Conservation (phyloP, 352 stramenopile species). For the Chrysophaeum taylorii region DNA sequence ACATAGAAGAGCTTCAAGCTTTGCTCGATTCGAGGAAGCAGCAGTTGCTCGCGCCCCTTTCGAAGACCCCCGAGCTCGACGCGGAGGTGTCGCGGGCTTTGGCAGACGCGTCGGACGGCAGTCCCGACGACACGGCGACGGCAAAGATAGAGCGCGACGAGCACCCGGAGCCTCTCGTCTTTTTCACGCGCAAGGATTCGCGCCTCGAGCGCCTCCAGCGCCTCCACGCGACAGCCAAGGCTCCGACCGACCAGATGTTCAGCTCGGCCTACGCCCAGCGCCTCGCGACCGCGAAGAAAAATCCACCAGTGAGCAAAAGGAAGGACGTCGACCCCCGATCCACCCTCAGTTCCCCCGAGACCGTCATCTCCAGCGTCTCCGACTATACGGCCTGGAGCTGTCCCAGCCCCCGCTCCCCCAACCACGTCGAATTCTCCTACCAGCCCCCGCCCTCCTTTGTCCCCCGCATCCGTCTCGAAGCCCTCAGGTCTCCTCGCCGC, state of each 20-base stretch:
- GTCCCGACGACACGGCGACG: not conserved
- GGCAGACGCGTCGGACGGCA: not conserved
- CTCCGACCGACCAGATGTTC: constrained; percentile 12
- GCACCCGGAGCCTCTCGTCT: not conserved
- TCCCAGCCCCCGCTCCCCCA: not conserved
- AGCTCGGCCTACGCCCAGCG: not conserved
- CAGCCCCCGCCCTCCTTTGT: not conserved
- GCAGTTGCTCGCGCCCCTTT: not conserved
- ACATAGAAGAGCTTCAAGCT: not conserved
- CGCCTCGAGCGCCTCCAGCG: not conserved
- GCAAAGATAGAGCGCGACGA: not conserved
- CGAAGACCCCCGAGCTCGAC: not conserved
- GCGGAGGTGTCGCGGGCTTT: not conserved
- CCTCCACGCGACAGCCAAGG: not conserved
- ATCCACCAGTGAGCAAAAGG: not conserved
- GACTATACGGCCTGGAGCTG: constrained; percentile 5
- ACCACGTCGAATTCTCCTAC: constrained; percentile 11
- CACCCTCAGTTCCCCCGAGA: not conserved
- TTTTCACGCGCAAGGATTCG: not conserved
- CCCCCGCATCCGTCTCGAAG: not conserved
- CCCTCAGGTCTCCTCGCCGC: not conserved
- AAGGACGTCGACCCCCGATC: not conserved
- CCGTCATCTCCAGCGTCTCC: not conserved
- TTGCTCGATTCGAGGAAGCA: not conserved
- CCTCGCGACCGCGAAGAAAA: not conserved